Percentiles rank a stretch among this genome's conserved stretches.
Conservation (phyloP, 176 grass and related monocot species). For the Eragrostis nindensis region DNA sequence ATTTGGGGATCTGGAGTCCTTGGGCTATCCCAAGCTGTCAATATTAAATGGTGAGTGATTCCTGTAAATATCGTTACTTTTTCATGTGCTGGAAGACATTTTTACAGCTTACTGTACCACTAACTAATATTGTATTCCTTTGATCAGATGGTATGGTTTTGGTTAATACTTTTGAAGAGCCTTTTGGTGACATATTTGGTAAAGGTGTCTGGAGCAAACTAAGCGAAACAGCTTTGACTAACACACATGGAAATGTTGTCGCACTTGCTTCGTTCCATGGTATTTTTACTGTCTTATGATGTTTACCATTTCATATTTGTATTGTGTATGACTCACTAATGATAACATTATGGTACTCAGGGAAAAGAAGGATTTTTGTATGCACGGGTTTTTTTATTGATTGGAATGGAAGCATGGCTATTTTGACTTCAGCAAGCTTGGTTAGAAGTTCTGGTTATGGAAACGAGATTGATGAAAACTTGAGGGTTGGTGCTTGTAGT, state of each 20-base stretch:
- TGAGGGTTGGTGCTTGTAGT: constrained; percentile 5
- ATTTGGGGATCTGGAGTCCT: too few relatives aligned
- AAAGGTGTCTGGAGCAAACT: not conserved
- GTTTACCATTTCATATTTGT: not conserved
- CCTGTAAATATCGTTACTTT: too few relatives aligned
- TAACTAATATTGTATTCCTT: too few relatives aligned
- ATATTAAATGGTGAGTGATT: too few relatives aligned
- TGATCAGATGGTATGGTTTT: not conserved
- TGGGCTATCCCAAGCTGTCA: too few relatives aligned
- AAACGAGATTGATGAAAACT: not conserved
- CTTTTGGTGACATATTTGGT: not conserved
- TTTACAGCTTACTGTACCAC: too few relatives aligned
- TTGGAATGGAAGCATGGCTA: not conserved
- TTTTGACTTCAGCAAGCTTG: constrained; percentile 22
- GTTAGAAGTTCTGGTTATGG: not conserved
- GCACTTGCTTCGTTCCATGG: constrained; percentile 24
- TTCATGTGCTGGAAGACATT: too few relatives aligned
- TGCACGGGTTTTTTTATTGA: constrained; percentile 10
- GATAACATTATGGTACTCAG: not conserved
- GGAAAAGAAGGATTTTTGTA: not conserved
- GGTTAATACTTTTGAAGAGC: constrained; percentile 4
- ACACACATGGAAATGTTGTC: not conserved
- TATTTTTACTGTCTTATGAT: not conserved
- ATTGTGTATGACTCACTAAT: not conserved
- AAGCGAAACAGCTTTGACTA: not conserved